phyloP scores from a whole-genome alignment of 2,329 filamentous ascomycete species.

The Colletotrichum australisinense region DNA sequence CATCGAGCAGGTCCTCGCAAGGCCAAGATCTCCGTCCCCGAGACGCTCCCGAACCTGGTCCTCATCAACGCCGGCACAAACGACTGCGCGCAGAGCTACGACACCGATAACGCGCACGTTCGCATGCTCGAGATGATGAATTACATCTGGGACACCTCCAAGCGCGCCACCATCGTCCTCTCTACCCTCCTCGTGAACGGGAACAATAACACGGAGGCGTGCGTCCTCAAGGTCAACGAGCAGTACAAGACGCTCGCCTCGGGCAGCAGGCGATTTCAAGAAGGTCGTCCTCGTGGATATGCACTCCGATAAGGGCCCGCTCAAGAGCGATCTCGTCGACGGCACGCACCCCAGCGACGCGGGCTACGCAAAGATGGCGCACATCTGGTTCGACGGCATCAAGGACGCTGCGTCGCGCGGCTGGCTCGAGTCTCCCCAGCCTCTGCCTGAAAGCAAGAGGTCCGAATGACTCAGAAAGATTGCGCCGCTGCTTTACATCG shows the following conservation, averaged over 20 bases:
- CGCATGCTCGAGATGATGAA: conserved; percentile 50
- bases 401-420: conserved; percentile 41
- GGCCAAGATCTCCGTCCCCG: conserved; percentile 45
- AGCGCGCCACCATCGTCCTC: conserved; percentile 48
- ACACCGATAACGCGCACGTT: conserved; percentile 43
- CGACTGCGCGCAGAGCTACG: conserved; percentile 49
- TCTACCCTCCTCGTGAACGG: conserved; percentile 52
- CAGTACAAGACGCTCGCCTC: conserved; percentile 44
- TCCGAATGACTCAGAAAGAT: conserved; percentile 10
- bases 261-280: conserved; percentile 41
- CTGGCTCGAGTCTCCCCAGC: conserved; percentile 38
- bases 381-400: conserved; percentile 47
- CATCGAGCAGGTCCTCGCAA: conserved; percentile 51
- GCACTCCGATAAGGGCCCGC: conserved; percentile 45
- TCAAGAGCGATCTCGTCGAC: conserved; percentile 48
- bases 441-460: conserved; percentile 17
- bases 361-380: conserved; percentile 56
- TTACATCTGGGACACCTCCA: conserved; percentile 46
- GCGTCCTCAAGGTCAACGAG: conserved; percentile 47
- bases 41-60: conserved; percentile 51
- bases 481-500: conserved; percentile 9
- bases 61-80: conserved; percentile 58
- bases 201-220: conserved; percentile 39
- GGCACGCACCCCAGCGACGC: conserved; percentile 51
- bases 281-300: conserved; percentile 54